Evolutionary conservation across 768 basidiomycete species (phyloP), one percentile per base, ranked within the genome.

Genomic region (Tylopilus balloui): DNA sequence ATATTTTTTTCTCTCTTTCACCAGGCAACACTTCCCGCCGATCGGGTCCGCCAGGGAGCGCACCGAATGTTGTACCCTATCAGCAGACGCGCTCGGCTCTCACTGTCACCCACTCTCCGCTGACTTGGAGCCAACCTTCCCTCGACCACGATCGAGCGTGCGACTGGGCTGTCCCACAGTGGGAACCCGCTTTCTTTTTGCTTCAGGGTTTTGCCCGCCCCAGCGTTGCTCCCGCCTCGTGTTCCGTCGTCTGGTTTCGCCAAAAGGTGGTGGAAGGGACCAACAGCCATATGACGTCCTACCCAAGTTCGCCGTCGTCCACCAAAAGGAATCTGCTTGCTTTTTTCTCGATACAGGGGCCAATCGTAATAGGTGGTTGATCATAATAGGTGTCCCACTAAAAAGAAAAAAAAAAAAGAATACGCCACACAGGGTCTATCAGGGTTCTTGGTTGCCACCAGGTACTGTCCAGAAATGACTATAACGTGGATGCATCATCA

Each of bases 381-480:
- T n/a, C 19, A 43, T 21, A 13, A 45, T 31, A 43, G 17, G 27
- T 31, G 53, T 42, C 29, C 17, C 21, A 35, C 29, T 14, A 17
- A 27, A 27, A n/a, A 19, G 17, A 9, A 10, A 36, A 19, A 42
- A 34, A 17, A 8, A 1, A 2, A 20, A n/a, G 20, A 12, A 17
- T 43, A 52, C 58, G n/a, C n/a, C n/a, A n/a, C 60, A 62, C 61
- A 63, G 60, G 62, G 59, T 49, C 9, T 12, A 34, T 31, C 34
- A 34, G 34, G 24, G 24, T 8, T 25, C 24, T 25, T 25, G n/a
- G n/a, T n/a, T n/a, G n/a, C n/a, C n/a, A n/a, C n/a, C 50, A 56
- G 61, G 60, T 35, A 61, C 61, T 47, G 8, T 43, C n/a, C 7
- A 28, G 39, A 39, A 43, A 48, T 49, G 42, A 53, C 52, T 46